These are phyloP conservation scores for Hordeum marinum DNA, from an alignment of 176 grass and related monocot genomes.

Conservation along the genomic window DNA sequence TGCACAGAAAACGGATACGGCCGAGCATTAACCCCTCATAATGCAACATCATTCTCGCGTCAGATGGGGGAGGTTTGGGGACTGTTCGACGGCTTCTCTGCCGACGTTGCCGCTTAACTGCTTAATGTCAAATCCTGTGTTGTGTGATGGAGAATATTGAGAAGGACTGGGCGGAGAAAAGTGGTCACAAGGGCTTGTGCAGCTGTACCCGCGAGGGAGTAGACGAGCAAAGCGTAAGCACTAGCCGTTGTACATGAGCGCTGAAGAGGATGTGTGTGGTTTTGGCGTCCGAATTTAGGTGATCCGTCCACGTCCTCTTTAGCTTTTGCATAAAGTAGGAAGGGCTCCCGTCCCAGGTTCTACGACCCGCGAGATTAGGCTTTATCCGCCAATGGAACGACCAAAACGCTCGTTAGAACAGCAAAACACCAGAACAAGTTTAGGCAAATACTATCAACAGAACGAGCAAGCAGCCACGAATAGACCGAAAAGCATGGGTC, in stretches of 20 bases:
- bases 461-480: not conserved
- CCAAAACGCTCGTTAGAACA: not conserved
- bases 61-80: not conserved
- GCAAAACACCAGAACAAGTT: not conserved
- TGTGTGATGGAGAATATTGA: not conserved
- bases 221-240: not conserved
- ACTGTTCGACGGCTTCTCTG: conserved; percentile 5
- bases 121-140: conserved; percentile 9
- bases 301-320: conserved; percentile 19
- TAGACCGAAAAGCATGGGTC: not conserved
- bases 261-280: not conserved
- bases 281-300: conserved; percentile 17
- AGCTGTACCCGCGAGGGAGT: not conserved
- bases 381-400: not conserved
- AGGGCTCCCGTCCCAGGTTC: not conserved
- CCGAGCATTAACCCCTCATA: not conserved
- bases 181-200: not conserved
- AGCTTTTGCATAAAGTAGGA: conserved; percentile 13
- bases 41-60: not conserved
- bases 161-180: conserved; percentile 9
- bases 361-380: not conserved
- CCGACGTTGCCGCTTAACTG: conserved; percentile 5
- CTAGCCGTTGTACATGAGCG: not conserved
- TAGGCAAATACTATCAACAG: not conserved
- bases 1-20: too few species aligned